Percentiles rank a stretch among this genome's conserved stretches.
phyloP scores from a whole-genome alignment of 2,329 filamentous ascomycete genomes.

The Ophiocordyceps camponoti-leonardi region DNA sequence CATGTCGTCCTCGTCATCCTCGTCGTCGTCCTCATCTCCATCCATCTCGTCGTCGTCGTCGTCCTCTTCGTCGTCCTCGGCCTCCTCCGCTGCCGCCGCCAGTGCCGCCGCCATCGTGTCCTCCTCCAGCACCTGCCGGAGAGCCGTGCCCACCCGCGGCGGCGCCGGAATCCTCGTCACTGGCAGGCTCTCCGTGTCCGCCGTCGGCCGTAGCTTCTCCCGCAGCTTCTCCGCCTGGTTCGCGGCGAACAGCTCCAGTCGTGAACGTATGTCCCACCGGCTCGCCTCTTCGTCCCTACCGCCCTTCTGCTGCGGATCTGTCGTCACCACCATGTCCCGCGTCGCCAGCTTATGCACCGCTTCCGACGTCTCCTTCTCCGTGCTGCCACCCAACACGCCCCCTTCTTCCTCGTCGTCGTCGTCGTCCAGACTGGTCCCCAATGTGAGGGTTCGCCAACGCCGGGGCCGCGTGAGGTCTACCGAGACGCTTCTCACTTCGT shows the following conservation, averaged over 20 bases:
- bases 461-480: constrained; percentile 5
- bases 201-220: constrained; percentile 35
- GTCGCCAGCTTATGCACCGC: neutral
- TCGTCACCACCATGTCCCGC: neutral
- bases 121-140: constrained; percentile 40
- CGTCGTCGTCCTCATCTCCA: neutral
- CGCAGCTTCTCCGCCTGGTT: constrained; percentile 42
- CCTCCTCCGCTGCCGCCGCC: constrained; percentile 2
- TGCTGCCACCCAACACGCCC: neutral
- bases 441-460: constrained; percentile 8
- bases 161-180: constrained; percentile 46
- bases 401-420: neutral
- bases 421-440: neutral
- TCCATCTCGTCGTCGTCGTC: neutral
- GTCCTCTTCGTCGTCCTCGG: neutral
- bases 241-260: constrained; percentile 43
- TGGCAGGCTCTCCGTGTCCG: constrained; percentile 37
- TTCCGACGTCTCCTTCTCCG: neutral
- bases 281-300: constrained; percentile 8
- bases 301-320: neutral
- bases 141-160: constrained; percentile 34
- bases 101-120: constrained; percentile 15
- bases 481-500: constrained; percentile 1
- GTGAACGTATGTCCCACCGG: constrained; percentile 38
- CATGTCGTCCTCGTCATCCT: neutral